Evolutionary conservation across 192 early-diverging fungal genomes (phyloP).

Genomic region (Phycomyces blakesleeanus): DNA sequence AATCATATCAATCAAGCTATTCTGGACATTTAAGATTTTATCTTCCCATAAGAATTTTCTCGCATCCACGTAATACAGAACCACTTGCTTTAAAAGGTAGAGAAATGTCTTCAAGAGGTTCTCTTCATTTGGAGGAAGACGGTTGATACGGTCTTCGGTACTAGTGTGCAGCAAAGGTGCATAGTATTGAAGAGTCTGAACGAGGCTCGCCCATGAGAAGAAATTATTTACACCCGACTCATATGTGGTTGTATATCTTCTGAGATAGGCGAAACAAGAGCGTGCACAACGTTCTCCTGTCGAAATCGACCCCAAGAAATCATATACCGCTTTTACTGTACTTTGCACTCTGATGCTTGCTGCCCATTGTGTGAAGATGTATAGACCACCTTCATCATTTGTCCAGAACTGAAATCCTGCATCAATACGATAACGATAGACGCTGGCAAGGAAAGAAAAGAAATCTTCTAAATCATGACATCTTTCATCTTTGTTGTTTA

Average conservation of each 20-base stretch:
- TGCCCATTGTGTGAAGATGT: slow-evolving; percentile 63
- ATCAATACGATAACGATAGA: slow-evolving; percentile 77
- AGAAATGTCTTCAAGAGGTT: slow-evolving; percentile 75
- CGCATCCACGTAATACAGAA: slow-evolving; percentile 69
- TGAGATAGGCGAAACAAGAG: slow-evolving; percentile 55
- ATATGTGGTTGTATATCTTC: slow-evolving; percentile 19
- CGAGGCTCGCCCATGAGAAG: slow-evolving; percentile 79
- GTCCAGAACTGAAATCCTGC: slow-evolving; percentile 70
- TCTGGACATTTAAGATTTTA: slow-evolving; percentile 58
- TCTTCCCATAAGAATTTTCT: slow-evolving; percentile 69
- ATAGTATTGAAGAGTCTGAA: slow-evolving; percentile 73
- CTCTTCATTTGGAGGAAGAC: slow-evolving; percentile 56
- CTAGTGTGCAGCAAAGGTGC: slow-evolving; percentile 43
- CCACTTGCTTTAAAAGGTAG: slow-evolving; percentile 70
- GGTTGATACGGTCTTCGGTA: slow-evolving; percentile 16
- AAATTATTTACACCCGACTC: slow-evolving; percentile 27
- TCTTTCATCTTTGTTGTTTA: slow-evolving; percentile 12
- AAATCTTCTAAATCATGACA: slow-evolving; percentile 67
- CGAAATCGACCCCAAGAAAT: slow-evolving; percentile 80
- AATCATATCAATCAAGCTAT: slow-evolving; percentile 74
- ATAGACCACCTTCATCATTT: slow-evolving; percentile 48
- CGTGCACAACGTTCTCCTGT: slow-evolving; percentile 68
- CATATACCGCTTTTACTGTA: slow-evolving; percentile 68
- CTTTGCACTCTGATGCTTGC: slow-evolving; percentile 54
- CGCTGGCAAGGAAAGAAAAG: slow-evolving; percentile 63